These are phyloP conservation scores for Calamus simplicifolius DNA, from an alignment of 176 grass and related monocot species.

Conservation along the genomic window DNA sequence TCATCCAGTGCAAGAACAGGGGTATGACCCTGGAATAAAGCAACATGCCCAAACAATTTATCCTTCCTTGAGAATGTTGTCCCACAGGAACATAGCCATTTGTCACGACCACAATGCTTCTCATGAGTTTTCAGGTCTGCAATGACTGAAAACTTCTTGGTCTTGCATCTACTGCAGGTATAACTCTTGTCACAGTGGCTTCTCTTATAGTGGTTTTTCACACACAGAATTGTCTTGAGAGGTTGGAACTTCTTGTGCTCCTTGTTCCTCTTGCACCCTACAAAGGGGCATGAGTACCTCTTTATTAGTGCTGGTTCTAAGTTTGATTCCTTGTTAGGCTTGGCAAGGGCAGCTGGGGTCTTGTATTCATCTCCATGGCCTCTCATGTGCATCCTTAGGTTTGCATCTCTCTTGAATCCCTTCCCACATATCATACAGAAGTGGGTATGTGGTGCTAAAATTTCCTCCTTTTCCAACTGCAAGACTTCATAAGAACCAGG, in stretches of 20 bases:
- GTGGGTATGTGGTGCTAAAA: slow-evolving; percentile 86
- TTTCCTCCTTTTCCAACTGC: slow-evolving; percentile 86
- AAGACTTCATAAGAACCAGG: slow-evolving; percentile 82
- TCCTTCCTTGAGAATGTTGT: slow-evolving; percentile 85
- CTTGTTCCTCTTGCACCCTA: slow-evolving; percentile 86
- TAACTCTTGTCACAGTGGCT: slow-evolving; percentile 97
- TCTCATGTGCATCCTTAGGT: slow-evolving; percentile 94
- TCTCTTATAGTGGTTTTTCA: slow-evolving; percentile 93
- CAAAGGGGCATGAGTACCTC: slow-evolving; percentile 85
- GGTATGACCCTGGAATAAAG: slow-evolving; percentile 82
- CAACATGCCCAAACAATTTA: slow-evolving; percentile 81
- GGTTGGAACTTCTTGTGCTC: slow-evolving; percentile 93
- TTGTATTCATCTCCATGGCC: slow-evolving; percentile 93
- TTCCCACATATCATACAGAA: slow-evolving; percentile 90
- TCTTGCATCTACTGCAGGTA: slow-evolving; percentile 76
- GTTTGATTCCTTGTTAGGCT: slow-evolving; percentile 45
- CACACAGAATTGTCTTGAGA: slow-evolving; percentile 81
- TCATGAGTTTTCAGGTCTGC: slow-evolving; percentile 84
- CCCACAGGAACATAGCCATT: slow-evolving; percentile 86
- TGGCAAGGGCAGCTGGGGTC: slow-evolving; percentile 73
- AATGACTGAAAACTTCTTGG: slow-evolving; percentile 82
- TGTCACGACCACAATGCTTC: slow-evolving; percentile 79
- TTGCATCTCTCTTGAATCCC: slow-evolving; percentile 94
- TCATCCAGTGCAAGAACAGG: slow-evolving; percentile 67
- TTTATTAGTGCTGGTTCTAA: slow-evolving; percentile 46